Percentiles rank a stretch among this genome's conserved stretches.
phyloP scores from a whole-genome alignment of 202 grass and related monocot genomes.

The Bolboschoenoplectus hybrid region DNA sequence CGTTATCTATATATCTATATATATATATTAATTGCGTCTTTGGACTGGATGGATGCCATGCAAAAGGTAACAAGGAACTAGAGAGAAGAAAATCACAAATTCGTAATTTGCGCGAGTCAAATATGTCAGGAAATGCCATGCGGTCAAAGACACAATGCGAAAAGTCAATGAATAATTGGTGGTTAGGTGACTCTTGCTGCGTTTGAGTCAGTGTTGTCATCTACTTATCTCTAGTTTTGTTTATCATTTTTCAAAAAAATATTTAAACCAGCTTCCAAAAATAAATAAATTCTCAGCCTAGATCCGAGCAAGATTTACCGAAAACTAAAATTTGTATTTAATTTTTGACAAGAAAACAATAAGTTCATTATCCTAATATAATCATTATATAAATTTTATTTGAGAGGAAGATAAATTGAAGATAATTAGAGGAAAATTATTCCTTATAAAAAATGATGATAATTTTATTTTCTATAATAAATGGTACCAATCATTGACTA shows the following conservation, averaged over 20 bases:
- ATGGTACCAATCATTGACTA: too few relatives aligned
- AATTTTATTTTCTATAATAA: too few relatives aligned
- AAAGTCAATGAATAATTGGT: constrained; percentile 15
- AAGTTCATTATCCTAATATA: background rate
- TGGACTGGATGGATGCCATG: background rate
- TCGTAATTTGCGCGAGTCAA: constrained; percentile 12
- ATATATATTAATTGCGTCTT: background rate
- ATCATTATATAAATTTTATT: background rate
- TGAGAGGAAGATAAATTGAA: too few relatives aligned
- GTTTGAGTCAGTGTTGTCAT: background rate
- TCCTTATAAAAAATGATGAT: too few relatives aligned
- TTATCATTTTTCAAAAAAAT: background rate
- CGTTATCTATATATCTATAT: background rate
- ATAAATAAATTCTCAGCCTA: background rate
- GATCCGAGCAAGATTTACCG: background rate
- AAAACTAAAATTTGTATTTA: background rate
- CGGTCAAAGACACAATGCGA: constrained; percentile 11
- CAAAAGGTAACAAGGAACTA: background rate
- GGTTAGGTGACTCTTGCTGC: background rate
- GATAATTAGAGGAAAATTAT: too few relatives aligned
- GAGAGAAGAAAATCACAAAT: background rate
- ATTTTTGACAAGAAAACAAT: background rate
- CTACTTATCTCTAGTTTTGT: background rate
- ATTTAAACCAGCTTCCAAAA: background rate
- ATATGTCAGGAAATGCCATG: background rate